Evolutionary conservation across 2,329 filamentous ascomycete species (phyloP), one percentile per base, ranked within the genome.

Genomic region (Pestalotiopsis sp.): DNA sequence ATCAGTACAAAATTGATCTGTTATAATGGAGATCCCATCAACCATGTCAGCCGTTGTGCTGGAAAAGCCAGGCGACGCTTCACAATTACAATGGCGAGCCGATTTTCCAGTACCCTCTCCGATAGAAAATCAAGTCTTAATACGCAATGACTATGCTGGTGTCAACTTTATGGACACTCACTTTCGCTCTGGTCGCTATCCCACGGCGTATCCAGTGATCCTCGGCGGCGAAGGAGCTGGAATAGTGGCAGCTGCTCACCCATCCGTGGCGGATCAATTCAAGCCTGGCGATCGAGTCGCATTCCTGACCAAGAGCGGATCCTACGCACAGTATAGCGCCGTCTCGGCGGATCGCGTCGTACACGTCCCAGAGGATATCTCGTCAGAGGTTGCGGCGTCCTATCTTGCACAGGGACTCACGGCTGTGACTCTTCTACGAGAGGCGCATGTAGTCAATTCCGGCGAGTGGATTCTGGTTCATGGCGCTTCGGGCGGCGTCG

Each of bases 151-250:
- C 71, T 92, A 88, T 78, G 85, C 92, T 62, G 94, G 94, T 69
- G 84, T 97, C 70, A 97, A 97, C 82, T 97, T 88, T 82, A 97
- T 97, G 76, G 94, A 97, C 81, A 97, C 84, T 45, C 97, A 97
- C 82, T 97, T 95, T 87, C 94, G 95, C 78, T 90, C 87, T 13
- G 94, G 94, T 12, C 88, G 97, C 65, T 97, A 97, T 84, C 83
- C 85, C 11, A 83, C 90, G 1, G 86, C 91, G 0, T 78, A 92
- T 74, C 95, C 94, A 4, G 87, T 83, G 70, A 86, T 86, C 23
- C 84, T 86, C 17, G 59, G 59, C 31, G 31, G 59, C 9, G 31
- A 62, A 36, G 59, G 27, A 14, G 59, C n/a, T 14, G 59, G 59
- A 13, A n/a, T 20, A 36, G 4, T 62, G 27, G 59, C 11, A 4